Conservation (phyloP, 495 filamentous ascomycete species). For the Podospora pseudopauciseta region DNA sequence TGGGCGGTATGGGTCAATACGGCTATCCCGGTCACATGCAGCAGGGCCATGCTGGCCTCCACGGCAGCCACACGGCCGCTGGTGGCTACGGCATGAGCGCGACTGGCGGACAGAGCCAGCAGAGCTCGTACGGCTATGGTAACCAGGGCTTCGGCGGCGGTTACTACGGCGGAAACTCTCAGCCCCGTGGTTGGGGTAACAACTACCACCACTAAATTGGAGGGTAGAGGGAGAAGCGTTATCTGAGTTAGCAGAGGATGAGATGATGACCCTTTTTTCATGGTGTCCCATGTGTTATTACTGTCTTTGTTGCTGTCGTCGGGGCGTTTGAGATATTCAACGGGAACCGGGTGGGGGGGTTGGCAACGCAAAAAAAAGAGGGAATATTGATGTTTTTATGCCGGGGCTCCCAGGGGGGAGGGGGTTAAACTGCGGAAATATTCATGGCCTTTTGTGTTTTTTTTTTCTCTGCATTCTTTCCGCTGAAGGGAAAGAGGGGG, state of each 20-base stretch:
- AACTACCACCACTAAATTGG: conserved; percentile 55
- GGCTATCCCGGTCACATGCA: conserved; percentile 70
- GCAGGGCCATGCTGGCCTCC: conserved; percentile 48
- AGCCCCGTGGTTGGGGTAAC: conserved; percentile 60
- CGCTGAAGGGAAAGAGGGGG: not conserved
- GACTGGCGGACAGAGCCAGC: conserved; percentile 62
- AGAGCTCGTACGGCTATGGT: conserved; percentile 56
- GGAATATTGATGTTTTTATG: not conserved
- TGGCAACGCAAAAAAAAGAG: conserved; percentile 5
- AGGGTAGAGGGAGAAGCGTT: not conserved
- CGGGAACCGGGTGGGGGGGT: not conserved
- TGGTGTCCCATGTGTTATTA: not conserved
- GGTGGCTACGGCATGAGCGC: conserved; percentile 67
- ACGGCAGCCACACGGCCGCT: conserved; percentile 60
- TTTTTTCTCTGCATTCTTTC: not conserved
- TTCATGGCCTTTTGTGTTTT: conserved; percentile 2
- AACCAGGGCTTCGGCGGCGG: conserved; percentile 50
- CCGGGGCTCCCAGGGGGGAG: not conserved
- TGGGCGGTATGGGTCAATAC: conserved; percentile 56
- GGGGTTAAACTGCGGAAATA: not conserved
- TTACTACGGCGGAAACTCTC: conserved; percentile 49
- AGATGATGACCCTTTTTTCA: conserved; percentile 5
- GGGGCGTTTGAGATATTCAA: not conserved
- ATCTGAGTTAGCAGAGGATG: not conserved
- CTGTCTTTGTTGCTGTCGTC: not conserved